Conservation (phyloP, 306 rosid species). For the Fagus crenata region DNA sequence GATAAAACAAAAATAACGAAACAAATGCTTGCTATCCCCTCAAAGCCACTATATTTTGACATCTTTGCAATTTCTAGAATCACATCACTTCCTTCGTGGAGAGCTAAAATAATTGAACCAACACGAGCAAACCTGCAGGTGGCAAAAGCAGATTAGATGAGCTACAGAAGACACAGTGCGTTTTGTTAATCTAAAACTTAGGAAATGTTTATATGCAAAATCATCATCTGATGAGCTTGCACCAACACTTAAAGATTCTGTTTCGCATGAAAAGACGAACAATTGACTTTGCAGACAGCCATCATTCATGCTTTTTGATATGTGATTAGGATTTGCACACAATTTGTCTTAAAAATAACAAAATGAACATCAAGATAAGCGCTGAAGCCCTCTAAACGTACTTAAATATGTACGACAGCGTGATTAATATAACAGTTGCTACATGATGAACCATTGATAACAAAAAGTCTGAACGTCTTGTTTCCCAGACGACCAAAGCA, state of each 20-base stretch:
- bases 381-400: constrained; percentile 31
- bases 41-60: constrained; percentile 84
- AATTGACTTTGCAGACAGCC: background rate
- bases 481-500: constrained; percentile 92
- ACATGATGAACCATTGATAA: constrained; percentile 94
- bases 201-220: background rate
- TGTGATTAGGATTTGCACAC: constrained; percentile 3
- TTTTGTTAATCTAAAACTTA: background rate
- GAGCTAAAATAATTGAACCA: constrained; percentile 85
- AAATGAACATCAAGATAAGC: constrained; percentile 25
- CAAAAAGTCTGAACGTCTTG: constrained; percentile 85
- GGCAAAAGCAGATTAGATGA: background rate
- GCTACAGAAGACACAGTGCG: constrained; percentile 9
- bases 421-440: constrained; percentile 68
- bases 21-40: constrained; percentile 66
- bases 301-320: background rate
- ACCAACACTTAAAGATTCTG: background rate
- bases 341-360: too few species aligned
- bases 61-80: constrained; percentile 89
- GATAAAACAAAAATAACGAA: constrained; percentile 72
- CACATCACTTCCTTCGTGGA: constrained; percentile 89
- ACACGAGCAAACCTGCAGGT: constrained; percentile 76
- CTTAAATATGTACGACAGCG: constrained; percentile 77
- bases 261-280: background rate
- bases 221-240: background rate